Base-by-base conservation (phyloP, 75 land plant genomes). In the Picea sitchensis region DNA sequence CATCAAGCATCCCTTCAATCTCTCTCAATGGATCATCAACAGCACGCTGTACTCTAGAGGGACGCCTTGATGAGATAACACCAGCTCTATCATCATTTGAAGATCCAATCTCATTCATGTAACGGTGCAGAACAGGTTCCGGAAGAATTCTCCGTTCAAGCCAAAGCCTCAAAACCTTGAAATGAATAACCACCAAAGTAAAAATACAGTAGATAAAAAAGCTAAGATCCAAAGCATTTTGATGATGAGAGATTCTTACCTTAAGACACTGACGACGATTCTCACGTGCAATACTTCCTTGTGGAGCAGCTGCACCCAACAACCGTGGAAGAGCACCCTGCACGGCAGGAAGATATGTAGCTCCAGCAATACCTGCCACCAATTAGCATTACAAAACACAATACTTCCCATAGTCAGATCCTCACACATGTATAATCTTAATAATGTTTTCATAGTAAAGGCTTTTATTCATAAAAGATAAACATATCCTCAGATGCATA, bases 1-100 rank as follows among this genome's bases (percentile, higher is more conserved):
- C 99, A 82, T 98, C 99, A 76, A 89, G 82, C 92, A 92, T 93
- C 73, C 96, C 98, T 80, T 98, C 99, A 92, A 98, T 95, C 79
- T 98, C 99, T 80, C 99, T 91, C 2, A 98, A 83, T 54, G 99
- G 99, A 85, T 98, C 99, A 88, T 98, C 98, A 34, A 98, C 84
- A 81, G 95, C 88, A 8, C 99, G 89, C 82, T 95, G 94, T 74
- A 87, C 84, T 75, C 98, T 89, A 62, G 95, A 87, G 36, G 94
- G 99, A 3, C 98, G 94, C 61, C 91, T 91, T 13, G 84, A 82
- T 23, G 75, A 85, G 62, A 87, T 80, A 17, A 90, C 90, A 80
- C 81, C 47, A 63, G 63, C 61, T 58, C 79, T 75, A 15, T 95
- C 99, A 80, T 91, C 92, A 83, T 85, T 93, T 65, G 91, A 85